Percentiles rank a stretch among this genome's conserved stretches.
phyloP scores from a whole-genome alignment of 176 grass and related monocot species.

The Chloris gayana region DNA sequence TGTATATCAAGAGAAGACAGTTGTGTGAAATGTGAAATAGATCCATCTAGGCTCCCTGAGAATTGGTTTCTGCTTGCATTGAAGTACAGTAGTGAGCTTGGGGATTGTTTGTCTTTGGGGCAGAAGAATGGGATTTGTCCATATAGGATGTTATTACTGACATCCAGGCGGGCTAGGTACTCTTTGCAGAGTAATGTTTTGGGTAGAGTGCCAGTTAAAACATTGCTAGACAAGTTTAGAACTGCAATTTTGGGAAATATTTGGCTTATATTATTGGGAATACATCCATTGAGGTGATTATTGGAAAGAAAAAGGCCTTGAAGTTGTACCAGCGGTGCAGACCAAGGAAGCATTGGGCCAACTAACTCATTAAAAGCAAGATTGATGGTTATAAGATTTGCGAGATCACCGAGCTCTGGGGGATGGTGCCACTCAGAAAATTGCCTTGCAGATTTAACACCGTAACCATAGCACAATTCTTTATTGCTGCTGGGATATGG shows the following conservation, averaged over 20 bases:
- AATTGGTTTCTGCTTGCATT: conserved; percentile 88
- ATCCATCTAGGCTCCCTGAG: conserved; percentile 61
- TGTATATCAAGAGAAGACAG: conserved; percentile 85
- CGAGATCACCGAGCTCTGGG: conserved; percentile 65
- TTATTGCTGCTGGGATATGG: conserved; percentile 70
- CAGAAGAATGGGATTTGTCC: conserved; percentile 64
- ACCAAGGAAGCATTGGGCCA: conserved; percentile 63
- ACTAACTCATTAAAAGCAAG: conserved; percentile 73
- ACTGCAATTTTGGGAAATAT: conserved; percentile 69
- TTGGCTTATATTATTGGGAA: conserved; percentile 63
- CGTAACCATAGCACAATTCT: conserved; percentile 63
- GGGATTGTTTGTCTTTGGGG: conserved; percentile 36
- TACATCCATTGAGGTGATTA: conserved; percentile 73
- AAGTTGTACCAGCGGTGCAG: conserved; percentile 56
- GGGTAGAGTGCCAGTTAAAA: conserved; percentile 71
- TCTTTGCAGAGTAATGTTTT: conserved; percentile 61
- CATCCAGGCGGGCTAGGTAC: conserved; percentile 61
- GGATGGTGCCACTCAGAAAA: conserved; percentile 75
- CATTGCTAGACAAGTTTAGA: conserved; percentile 80
- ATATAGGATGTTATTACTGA: conserved; percentile 81
- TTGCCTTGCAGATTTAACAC: conserved; percentile 84
- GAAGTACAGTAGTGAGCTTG: conserved; percentile 72
- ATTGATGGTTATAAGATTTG: conserved; percentile 74
- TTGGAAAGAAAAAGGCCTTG: conserved; percentile 86
- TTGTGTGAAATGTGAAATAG: conserved; percentile 81